Evolutionary conservation across 23 red algal species (phyloP).

Genomic region (Chondrus crispus): DNA sequence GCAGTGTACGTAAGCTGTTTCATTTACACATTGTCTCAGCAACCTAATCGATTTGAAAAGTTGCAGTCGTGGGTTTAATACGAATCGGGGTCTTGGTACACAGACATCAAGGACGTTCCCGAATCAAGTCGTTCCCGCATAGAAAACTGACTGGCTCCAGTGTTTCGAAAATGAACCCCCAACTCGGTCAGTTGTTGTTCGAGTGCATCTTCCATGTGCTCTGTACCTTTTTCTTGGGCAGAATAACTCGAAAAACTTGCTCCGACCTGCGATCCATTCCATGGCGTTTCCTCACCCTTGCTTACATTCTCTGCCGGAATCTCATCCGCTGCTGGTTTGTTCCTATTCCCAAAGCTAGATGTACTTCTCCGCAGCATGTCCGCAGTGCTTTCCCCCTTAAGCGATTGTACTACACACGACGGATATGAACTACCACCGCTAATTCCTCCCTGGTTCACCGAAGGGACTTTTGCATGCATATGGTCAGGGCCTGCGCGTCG

Average conservation of each 20-base stretch:
- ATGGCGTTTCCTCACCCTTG: background rate
- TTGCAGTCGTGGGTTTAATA: too few relatives aligned
- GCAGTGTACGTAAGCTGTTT: too few relatives aligned
- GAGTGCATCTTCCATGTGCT: background rate
- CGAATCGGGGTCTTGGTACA: conserved; percentile 46
- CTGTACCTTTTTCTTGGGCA: background rate
- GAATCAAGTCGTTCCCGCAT: background rate
- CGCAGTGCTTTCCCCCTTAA: background rate
- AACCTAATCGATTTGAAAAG: too few relatives aligned
- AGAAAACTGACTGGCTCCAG: background rate
- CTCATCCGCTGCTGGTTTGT: background rate
- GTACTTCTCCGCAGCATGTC: background rate
- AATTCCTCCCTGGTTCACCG: conserved; percentile 4
- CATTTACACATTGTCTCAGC: too few relatives aligned
- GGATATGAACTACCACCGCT: conserved; percentile 5
- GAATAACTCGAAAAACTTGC: background rate
- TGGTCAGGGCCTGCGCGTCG: background rate
- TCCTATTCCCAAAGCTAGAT: background rate
- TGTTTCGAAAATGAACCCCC: background rate
- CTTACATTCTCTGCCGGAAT: background rate
- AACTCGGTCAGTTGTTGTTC: background rate
- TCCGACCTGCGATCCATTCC: background rate
- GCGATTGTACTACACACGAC: conserved; percentile 6
- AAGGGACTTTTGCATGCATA: background rate
- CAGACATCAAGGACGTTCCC: conserved; percentile 23